Percentiles rank a stretch among this genome's conserved stretches.
Conservation (phyloP, 352 stramenopile species). For the Pythium volutum region DNA sequence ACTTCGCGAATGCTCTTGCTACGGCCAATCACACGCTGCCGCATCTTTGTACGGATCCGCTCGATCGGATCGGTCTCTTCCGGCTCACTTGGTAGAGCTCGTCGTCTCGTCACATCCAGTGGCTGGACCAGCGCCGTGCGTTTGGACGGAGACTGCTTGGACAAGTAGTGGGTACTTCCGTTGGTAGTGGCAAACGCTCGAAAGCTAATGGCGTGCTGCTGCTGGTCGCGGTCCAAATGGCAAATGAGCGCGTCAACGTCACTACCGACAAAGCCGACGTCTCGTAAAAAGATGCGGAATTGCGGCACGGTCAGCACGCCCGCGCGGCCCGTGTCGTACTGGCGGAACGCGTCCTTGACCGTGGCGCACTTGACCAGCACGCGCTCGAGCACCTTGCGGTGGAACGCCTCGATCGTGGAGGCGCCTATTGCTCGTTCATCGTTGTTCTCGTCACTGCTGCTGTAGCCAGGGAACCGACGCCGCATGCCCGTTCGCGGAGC, state of each 20-base stretch:
- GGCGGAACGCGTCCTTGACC: conserved; percentile 63
- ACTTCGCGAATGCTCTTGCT: conserved; percentile 73
- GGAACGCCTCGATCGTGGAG: conserved; percentile 33
- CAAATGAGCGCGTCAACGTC: conserved; percentile 52
- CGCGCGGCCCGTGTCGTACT: conserved; percentile 49
- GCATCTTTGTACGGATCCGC: conserved; percentile 46
- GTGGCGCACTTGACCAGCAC: conserved; percentile 49
- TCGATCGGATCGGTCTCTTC: conserved; percentile 49
- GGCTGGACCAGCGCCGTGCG: conserved; percentile 33
- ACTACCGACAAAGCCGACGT: conserved; percentile 47
- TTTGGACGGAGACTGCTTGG: conserved; percentile 43
- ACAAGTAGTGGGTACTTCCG: conserved; percentile 20
- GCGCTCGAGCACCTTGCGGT: conserved; percentile 58
- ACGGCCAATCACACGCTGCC: conserved; percentile 63
- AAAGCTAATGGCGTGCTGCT: conserved; percentile 52
- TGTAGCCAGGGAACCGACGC: conserved; percentile 1
- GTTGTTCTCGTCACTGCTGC: conserved; percentile 6
- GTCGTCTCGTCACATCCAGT: conserved; percentile 3
- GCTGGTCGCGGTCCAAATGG: conserved; percentile 34
- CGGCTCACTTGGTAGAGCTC: neutral
- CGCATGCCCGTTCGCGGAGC: neutral
- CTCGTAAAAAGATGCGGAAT: conserved; percentile 48
- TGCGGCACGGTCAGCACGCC: conserved; percentile 44
- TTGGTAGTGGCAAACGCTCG: conserved; percentile 41
- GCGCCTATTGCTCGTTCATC: neutral